A percentile compares a stretch with the other conserved stretches of the same genome.
Conservation (phyloP, 2,329 filamentous ascomycete genomes). For the Macroventuria anomochaeta region DNA sequence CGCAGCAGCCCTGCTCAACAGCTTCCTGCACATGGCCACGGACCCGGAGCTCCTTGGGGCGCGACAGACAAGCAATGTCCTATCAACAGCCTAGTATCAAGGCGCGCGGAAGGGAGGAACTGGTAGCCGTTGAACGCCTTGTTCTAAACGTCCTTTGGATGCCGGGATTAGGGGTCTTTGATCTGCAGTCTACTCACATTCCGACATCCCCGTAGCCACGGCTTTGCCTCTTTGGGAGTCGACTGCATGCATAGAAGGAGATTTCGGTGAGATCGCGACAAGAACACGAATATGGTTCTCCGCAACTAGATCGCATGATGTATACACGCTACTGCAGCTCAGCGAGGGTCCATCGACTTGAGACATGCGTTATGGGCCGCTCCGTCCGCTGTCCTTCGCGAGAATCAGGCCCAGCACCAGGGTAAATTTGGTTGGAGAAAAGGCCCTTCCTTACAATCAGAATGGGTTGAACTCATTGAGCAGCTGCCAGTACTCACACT, state of each 20-base stretch:
- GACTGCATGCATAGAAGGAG: background rate
- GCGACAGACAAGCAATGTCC: background rate
- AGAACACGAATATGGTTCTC: conserved; percentile 13
- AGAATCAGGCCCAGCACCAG: conserved; percentile 7
- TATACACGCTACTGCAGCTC: conserved; percentile 19
- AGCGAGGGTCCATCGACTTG: background rate
- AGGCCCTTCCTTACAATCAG: background rate
- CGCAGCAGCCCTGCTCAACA: conserved; percentile 7
- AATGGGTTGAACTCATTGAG: conserved; percentile 1
- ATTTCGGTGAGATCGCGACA: conserved; percentile 10
- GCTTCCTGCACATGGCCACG: conserved; percentile 1
- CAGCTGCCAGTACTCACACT: background rate
- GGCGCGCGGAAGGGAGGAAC: conserved; percentile 10
- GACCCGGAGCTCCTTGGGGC: background rate
- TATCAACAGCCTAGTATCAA: conserved; percentile 3
- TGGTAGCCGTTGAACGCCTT: conserved; percentile 12
- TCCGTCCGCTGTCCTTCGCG: conserved; percentile 8
- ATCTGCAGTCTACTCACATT: conserved; percentile 11
- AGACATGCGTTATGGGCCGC: conserved; percentile 12
- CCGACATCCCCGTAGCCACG: conserved; percentile 9
- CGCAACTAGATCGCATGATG: conserved; percentile 7
- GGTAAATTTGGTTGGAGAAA: conserved; percentile 2
- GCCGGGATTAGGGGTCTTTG: conserved; percentile 7
- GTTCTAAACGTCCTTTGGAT: conserved; percentile 3
- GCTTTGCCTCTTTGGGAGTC: conserved; percentile 7